Base-by-base conservation (phyloP, 106 monocot species). In the Dendrobium chrysotoxum region DNA sequence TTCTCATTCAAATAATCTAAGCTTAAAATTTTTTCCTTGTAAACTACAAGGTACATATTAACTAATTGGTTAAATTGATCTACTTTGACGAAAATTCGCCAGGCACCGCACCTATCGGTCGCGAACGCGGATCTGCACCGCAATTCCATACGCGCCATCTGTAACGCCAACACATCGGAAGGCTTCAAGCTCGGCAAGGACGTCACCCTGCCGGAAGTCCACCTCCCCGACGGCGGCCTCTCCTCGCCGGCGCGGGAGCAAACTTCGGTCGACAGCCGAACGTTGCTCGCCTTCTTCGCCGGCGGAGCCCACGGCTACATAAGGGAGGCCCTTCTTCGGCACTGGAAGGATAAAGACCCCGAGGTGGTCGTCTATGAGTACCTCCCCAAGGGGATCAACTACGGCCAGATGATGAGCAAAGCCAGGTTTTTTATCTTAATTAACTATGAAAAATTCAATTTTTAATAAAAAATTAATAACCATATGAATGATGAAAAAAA, bases 81-180 rank as follows among this genome's bases (percentile, higher is more conserved):
- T 9, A 44, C 44, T 9, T 44, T 44, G 44, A 0, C 44, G 6
- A 7, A 50, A 35, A 16, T 50, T 50, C 15, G 50, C 15, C 0
- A 81, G 81, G 81, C 81, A 11, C 87, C 84, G 53, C 64, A 79
- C 35, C 42, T 82, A 6, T 77, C 82, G 0, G 40, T 50, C 0
- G 88, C 80, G 4, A 82, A 87, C 40, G 71, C 80, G 0, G 78
- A 87, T 39, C 85, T 88, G 18, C 88, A 85, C 76, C 46, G 74
- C 39, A 90, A 91, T 81, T 84, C 90, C 2, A 95, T 95, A 45
- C 81, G 95, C 0, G 89, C 84, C 4, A 85, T 95, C 40, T 95
- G 95, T 86, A 95, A 95, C 42, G 92, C 95, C 12, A 95, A 95
- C 86, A 91, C 91, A 11, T 93, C 95, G 2, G 95, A 95, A 76